Percentiles rank a stretch among this genome's conserved stretches.
Evolutionary conservation across 2,329 filamentous ascomycete genomes (phyloP).

Genomic region (Dactylellina leptospora): DNA sequence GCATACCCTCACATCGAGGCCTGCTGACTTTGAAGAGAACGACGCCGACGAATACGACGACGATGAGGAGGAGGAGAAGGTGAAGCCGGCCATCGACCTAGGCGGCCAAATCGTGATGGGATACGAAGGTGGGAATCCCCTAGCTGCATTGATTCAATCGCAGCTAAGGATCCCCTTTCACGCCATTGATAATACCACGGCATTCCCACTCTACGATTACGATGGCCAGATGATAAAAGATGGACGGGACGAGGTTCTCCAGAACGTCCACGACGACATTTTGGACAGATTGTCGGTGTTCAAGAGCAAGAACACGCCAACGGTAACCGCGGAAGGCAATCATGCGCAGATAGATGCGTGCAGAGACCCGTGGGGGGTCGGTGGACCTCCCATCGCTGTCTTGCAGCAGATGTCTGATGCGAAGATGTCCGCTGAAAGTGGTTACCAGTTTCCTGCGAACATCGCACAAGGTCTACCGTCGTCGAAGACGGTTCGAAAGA

Average conservation of each 20-base stretch:
- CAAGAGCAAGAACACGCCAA: conserved; percentile 77
- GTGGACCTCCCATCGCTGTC: conserved; percentile 72
- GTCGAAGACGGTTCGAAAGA: conserved; percentile 21
- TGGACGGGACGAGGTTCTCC: conserved; percentile 79
- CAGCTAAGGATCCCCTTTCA: conserved; percentile 87
- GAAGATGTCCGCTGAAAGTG: background rate
- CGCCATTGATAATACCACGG: conserved; percentile 72
- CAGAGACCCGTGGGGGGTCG: conserved; percentile 76
- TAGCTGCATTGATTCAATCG: conserved; percentile 88
- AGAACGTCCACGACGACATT: conserved; percentile 93
- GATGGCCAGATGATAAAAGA: conserved; percentile 80
- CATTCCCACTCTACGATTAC: conserved; percentile 88
- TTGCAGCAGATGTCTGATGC: background rate
- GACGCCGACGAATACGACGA: too few species aligned
- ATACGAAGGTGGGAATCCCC: conserved; percentile 87
- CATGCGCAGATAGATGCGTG: conserved; percentile 82
- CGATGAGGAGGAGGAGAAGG: too few species aligned
- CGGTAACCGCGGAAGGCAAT: conserved; percentile 81
- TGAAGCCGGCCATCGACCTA: conserved; percentile 84
- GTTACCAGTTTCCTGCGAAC: background rate
- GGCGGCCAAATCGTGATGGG: conserved; percentile 98
- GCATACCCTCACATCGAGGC: conserved; percentile 67
- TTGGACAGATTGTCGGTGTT: conserved; percentile 90
- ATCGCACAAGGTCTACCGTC: conserved; percentile 6
- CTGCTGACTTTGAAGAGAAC: too few species aligned